phyloP scores from a whole-genome alignment of 2,329 filamentous ascomycete genomes.

The Stachybotrys echinatus region DNA sequence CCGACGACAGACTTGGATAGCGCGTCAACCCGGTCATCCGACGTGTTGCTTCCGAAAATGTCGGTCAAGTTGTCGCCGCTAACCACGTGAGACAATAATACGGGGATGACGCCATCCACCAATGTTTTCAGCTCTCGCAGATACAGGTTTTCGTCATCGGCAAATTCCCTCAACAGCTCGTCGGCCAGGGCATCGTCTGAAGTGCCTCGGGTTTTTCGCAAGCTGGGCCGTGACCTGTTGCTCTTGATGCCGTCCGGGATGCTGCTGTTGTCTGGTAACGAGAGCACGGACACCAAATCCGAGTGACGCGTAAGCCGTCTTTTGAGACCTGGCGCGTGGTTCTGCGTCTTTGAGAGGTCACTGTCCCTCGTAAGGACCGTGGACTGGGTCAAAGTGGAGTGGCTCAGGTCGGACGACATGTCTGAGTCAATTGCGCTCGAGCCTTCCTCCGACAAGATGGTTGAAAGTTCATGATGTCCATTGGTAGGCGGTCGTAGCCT shows the following conservation, averaged over 20 bases:
- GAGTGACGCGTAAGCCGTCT: constrained; percentile 84
- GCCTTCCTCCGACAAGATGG: constrained; percentile 49
- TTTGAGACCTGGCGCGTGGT: constrained; percentile 53
- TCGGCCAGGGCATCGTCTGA: constrained; percentile 63
- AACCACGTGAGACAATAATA: constrained; percentile 79
- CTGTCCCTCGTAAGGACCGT: constrained; percentile 43
- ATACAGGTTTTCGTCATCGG: constrained; percentile 81
- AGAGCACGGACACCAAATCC: constrained; percentile 89
- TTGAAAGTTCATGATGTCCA: constrained; percentile 51
- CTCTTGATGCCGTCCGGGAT: constrained; percentile 59
- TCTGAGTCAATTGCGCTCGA: constrained; percentile 43
- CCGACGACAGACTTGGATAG: constrained; percentile 84
- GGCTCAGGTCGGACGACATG: constrained; percentile 38
- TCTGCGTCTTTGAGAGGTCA: constrained; percentile 31
- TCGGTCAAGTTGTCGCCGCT: constrained; percentile 61
- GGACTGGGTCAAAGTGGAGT: constrained; percentile 49
- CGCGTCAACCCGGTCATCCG: constrained; percentile 47
- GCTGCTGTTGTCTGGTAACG: constrained; percentile 55
- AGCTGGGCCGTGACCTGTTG: constrained; percentile 70
- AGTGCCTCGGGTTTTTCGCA: constrained; percentile 66
- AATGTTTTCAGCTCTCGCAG: constrained; percentile 86
- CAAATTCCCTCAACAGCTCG: constrained; percentile 75
- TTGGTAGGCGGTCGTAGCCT: constrained; percentile 44
- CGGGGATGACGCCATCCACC: constrained; percentile 91
- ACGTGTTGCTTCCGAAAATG: constrained; percentile 56